Conservation (phyloP, 1,284 basidiomycete genomes). For the Papiliotrema flavescens region DNA sequence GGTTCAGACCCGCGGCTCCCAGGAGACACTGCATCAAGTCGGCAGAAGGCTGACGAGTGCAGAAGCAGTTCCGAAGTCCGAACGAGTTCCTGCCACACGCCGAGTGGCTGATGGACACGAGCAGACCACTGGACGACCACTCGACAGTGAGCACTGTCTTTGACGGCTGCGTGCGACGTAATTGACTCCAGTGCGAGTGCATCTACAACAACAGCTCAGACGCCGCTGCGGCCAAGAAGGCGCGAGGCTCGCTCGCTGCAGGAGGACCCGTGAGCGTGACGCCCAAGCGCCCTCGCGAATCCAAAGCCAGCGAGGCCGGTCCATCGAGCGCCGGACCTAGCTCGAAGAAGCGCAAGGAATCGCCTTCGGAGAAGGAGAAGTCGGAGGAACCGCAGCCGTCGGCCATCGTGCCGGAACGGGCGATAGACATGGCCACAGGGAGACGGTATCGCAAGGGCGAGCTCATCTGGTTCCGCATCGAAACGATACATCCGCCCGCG, state of each 20-base stretch:
- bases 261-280: background rate
- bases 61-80: constrained; percentile 20
- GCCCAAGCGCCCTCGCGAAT: background rate
- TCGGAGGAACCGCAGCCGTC: constrained; percentile 3
- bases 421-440: constrained; percentile 14
- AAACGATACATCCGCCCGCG: constrained; percentile 21
- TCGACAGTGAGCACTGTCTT: no score
- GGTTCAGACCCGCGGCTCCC: no score
- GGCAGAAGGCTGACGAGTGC: background rate
- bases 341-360: background rate
- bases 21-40: no score
- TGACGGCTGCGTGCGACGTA: no score
- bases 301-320: background rate
- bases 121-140: constrained; percentile 27
- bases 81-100: constrained; percentile 35
- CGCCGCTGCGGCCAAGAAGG: background rate
- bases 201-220: constrained; percentile 21
- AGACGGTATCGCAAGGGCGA: constrained; percentile 33
- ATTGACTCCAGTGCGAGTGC: constrained; percentile 30
- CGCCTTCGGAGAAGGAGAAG: no score
- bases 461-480: constrained; percentile 36
- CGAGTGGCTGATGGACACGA: constrained; percentile 34
- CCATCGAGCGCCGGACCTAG: background rate
- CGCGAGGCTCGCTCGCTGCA: background rate
- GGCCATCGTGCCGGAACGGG: constrained; percentile 21